These are phyloP conservation scores for Inonotus hispidus DNA, from an alignment of 1,284 basidiomycete species.

Conservation along the genomic window DNA sequence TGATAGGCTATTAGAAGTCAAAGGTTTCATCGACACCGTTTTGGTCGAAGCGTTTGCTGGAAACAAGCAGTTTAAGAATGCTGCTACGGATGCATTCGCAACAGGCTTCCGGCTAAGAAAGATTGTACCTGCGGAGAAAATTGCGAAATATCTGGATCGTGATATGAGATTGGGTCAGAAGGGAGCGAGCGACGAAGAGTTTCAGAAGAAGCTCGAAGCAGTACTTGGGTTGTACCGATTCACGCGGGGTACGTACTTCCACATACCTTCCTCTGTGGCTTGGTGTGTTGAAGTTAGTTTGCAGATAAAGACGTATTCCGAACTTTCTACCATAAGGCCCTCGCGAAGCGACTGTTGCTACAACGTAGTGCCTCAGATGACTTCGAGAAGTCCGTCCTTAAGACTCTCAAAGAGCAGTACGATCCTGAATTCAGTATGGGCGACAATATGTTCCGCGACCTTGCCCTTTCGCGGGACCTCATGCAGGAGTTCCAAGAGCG, in stretches of 20 bases:
- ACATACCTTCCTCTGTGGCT: neutral
- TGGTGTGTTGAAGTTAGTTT: neutral
- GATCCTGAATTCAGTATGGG: conserved; percentile 87
- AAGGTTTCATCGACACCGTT: conserved; percentile 48
- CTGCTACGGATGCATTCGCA: conserved; percentile 68
- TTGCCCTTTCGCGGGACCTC: conserved; percentile 67
- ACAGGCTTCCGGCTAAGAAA: conserved; percentile 76
- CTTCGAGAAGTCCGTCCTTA: conserved; percentile 85
- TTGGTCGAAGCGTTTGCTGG: conserved; percentile 10
- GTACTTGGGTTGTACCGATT: conserved; percentile 83
- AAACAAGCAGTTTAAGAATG: conserved; percentile 28
- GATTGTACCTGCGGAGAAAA: conserved; percentile 91
- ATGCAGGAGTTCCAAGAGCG: conserved; percentile 51
- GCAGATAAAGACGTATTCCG: conserved; percentile 89
- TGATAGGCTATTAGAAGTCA: conserved; percentile 66
- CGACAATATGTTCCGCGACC: conserved; percentile 88
- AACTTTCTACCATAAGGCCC: conserved; percentile 86
- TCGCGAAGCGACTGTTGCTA: conserved; percentile 86
- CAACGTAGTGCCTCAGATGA: conserved; percentile 88
- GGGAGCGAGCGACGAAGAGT: conserved; percentile 62
- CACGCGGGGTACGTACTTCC: conserved; percentile 47
- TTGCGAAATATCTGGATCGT: conserved; percentile 86
- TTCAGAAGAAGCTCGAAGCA: conserved; percentile 67
- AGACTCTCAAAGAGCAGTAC: conserved; percentile 83
- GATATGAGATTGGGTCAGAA: conserved; percentile 85